phyloP scores from a whole-genome alignment of 1,284 basidiomycete species.

The Fomitopsis schrenkii region DNA sequence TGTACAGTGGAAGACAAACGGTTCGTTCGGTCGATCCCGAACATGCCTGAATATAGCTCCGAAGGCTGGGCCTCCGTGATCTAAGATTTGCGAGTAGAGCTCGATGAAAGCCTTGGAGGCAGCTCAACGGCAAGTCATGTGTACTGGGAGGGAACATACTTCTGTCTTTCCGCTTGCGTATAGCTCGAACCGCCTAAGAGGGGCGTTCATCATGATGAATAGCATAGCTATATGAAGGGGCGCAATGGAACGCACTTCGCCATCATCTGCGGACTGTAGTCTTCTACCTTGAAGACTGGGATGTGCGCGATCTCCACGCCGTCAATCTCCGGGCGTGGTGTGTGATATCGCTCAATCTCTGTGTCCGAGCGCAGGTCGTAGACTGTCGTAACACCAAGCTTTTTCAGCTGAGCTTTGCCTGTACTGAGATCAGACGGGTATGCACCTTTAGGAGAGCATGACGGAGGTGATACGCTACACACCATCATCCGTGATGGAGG shows the following conservation, averaged over 20 bases:
- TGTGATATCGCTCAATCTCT: constrained; percentile 68
- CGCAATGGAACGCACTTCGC: constrained; percentile 60
- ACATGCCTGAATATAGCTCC: constrained; percentile 64
- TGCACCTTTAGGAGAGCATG: constrained; percentile 1
- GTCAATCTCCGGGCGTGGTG: constrained; percentile 57
- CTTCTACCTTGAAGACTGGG: constrained; percentile 68
- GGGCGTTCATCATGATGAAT: not conserved
- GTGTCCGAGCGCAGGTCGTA: constrained; percentile 76
- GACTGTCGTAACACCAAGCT: constrained; percentile 59
- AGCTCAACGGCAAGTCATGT: not conserved
- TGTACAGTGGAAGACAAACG: constrained; percentile 72
- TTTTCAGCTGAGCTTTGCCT: constrained; percentile 55
- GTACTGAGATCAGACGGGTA: not conserved
- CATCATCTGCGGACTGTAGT: constrained; percentile 79
- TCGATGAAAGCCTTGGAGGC: constrained; percentile 66
- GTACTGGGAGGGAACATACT: constrained; percentile 31
- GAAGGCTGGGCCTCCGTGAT: constrained; percentile 63
- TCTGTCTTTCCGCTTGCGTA: constrained; percentile 78
- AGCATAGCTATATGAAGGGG: not conserved
- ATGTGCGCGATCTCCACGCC: constrained; percentile 53
- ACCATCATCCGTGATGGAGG: constrained; percentile 65
- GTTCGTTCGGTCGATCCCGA: constrained; percentile 59
- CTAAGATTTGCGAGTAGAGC: constrained; percentile 74
- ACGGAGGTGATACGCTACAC: constrained; percentile 6
- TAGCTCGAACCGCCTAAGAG: constrained; percentile 59